These are phyloP conservation scores for Sugiyamaella japonica DNA, from an alignment of 1,139 yeast genomes.

Conservation along the genomic window DNA sequence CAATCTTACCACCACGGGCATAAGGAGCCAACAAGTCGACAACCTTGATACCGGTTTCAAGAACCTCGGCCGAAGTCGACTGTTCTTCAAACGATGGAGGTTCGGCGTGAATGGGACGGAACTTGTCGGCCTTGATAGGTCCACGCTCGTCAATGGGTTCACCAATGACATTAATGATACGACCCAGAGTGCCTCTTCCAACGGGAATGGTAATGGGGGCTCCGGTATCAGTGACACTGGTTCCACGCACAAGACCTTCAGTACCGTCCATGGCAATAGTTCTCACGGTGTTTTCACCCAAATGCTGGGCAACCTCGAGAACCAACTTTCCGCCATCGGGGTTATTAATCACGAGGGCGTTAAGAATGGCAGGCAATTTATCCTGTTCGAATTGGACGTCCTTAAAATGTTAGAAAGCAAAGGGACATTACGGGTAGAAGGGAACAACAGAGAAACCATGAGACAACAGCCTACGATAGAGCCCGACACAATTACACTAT, in stretches of 20 bases:
- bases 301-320: conserved; percentile 98
- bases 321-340: conserved; percentile 72
- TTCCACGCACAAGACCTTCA: conserved; percentile 99
- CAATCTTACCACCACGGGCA: conserved; percentile 99
- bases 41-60: conserved; percentile 99
- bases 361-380: conserved; percentile 93
- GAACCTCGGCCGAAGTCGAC: conserved; percentile 95
- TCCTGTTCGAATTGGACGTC: conserved; percentile 99
- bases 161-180: conserved; percentile 98
- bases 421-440: no score
- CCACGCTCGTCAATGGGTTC: conserved; percentile 99
- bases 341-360: conserved; percentile 83
- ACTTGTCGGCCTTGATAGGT: conserved; percentile 87
- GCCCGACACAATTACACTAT: no score
- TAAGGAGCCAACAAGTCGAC: conserved; percentile 99
- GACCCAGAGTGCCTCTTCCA: conserved; percentile 98
- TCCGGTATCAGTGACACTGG: conserved; percentile 89
- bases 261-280: conserved; percentile 99
- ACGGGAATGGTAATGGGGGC: conserved; percentile 98
- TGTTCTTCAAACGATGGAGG: conserved; percentile 96
- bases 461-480: no score
- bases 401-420: conserved; percentile 20
- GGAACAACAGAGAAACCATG: no score
- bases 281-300: conserved; percentile 99
- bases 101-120: conserved; percentile 97